Percentiles rank a stretch among this genome's conserved stretches.
Conservation (phyloP, 805 yeast genomes). For the Hagleromyces aurorensis region DNA sequence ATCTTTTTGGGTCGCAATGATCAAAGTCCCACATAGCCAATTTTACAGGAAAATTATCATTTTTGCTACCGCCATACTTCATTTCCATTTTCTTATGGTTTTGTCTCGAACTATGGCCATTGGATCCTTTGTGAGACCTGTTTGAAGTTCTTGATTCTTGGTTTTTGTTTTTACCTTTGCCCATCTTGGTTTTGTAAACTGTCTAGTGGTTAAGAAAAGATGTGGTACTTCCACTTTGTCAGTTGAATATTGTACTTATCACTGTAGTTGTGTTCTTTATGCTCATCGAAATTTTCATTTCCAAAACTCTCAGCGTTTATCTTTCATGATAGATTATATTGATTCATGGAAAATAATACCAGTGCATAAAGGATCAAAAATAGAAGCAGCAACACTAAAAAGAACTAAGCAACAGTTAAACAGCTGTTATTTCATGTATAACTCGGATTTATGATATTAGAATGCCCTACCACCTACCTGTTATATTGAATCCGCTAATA, state of each 20-base stretch:
- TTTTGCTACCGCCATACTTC: conserved; percentile 29
- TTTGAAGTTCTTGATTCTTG: conserved; percentile 33
- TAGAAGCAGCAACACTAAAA: too few relatives aligned
- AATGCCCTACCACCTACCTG: conserved; percentile 40
- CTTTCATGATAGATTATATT: neutral
- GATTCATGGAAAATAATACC: neutral
- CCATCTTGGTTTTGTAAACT: conserved; percentile 20
- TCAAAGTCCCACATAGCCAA: conserved; percentile 99
- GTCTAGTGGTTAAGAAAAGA: neutral
- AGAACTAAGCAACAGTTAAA: too few relatives aligned
- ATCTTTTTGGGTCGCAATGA: conserved; percentile 96
- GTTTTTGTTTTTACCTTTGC: conserved; percentile 40
- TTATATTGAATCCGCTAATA: conserved; percentile 53
- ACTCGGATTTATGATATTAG: too few relatives aligned
- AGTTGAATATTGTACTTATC: too few relatives aligned
- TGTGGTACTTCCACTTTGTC: too few relatives aligned
- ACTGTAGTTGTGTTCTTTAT: too few relatives aligned
- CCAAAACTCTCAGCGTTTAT: neutral
- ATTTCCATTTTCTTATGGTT: conserved; percentile 39
- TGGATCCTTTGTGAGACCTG: conserved; percentile 37
- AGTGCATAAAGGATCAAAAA: too few relatives aligned
- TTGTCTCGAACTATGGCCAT: conserved; percentile 49
- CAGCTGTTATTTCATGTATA: too few relatives aligned
- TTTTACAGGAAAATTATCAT: conserved; percentile 62
- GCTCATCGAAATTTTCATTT: neutral